These are phyloP conservation scores for Fusarium albosuccineum DNA, from an alignment of 2,329 filamentous ascomycete genomes.

Conservation along the genomic window DNA sequence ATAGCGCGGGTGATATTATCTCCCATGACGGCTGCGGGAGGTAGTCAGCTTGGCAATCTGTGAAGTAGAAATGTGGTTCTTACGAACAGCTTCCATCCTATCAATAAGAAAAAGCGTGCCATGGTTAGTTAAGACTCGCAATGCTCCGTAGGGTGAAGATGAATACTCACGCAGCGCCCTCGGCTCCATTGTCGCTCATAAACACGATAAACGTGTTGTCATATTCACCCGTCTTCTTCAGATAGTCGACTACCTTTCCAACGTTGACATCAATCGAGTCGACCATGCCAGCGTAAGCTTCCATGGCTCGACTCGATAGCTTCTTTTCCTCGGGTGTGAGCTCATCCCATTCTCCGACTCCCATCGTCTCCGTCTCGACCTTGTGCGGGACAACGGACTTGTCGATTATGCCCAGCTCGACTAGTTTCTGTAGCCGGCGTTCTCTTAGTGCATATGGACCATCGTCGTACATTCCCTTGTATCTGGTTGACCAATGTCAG, in stretches of 20 bases:
- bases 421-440: constrained; percentile 64
- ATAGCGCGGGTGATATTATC: constrained; percentile 36
- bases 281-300: constrained; percentile 74
- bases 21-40: constrained; percentile 18
- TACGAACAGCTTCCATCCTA: not conserved
- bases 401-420: constrained; percentile 66
- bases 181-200: constrained; percentile 73
- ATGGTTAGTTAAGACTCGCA: too few relatives aligned
- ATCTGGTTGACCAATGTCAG: not conserved
- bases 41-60: too few relatives aligned
- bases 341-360: constrained; percentile 60
- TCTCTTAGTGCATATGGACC: constrained; percentile 53
- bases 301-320: constrained; percentile 67
- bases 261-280: constrained; percentile 72
- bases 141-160: not conserved
- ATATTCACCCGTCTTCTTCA: constrained; percentile 67
- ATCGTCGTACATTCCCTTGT: not conserved
- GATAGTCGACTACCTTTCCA: constrained; percentile 68
- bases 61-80: too few relatives aligned
- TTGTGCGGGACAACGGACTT: constrained; percentile 63
- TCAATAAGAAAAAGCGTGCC: too few relatives aligned
- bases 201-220: constrained; percentile 75
- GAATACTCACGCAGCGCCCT: constrained; percentile 61
- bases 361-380: constrained; percentile 51
- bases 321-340: constrained; percentile 59